Evolutionary conservation across 2,329 filamentous ascomycete species (phyloP).

Genomic region (Colletotrichum sp.): DNA sequence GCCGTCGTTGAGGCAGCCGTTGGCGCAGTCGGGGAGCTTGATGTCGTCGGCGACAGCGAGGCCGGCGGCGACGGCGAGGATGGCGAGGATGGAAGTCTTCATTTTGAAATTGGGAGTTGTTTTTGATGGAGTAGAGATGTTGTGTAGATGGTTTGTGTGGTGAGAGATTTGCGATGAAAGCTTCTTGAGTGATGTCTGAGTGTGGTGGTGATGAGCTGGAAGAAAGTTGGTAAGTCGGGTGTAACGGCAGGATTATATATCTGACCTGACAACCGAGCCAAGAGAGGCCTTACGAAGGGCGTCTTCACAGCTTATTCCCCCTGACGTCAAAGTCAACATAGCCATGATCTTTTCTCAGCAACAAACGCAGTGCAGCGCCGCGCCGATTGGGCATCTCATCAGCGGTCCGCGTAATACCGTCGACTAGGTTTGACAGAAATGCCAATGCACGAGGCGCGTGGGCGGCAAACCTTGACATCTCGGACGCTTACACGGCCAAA

Average conservation of each 20-base stretch:
- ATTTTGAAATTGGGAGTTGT: neutral
- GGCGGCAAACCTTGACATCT: neutral
- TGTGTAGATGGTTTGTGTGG: neutral
- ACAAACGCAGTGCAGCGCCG: neutral
- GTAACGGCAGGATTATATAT: neutral
- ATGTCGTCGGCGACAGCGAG: constrained; percentile 1
- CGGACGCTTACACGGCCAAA: neutral
- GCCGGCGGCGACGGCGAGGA: constrained; percentile 1
- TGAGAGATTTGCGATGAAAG: neutral
- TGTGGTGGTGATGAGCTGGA: neutral
- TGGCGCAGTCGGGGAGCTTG: constrained; percentile 15
- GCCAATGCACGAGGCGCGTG: neutral
- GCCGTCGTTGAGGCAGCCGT: constrained; percentile 12
- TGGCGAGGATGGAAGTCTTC: constrained; percentile 5
- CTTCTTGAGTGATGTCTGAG: neutral
- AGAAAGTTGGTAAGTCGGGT: neutral
- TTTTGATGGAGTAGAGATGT: neutral
- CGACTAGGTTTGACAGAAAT: neutral
- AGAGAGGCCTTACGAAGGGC: neutral
- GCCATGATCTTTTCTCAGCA: neutral
- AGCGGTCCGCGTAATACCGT: neutral
- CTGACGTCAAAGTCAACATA: neutral
- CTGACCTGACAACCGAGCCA: neutral
- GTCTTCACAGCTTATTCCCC: neutral
- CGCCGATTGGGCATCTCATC: neutral